Evolutionary conservation across 1,284 basidiomycete species (phyloP), one percentile per base, ranked within the genome.

Genomic region (Tilletiaria anomala): DNA sequence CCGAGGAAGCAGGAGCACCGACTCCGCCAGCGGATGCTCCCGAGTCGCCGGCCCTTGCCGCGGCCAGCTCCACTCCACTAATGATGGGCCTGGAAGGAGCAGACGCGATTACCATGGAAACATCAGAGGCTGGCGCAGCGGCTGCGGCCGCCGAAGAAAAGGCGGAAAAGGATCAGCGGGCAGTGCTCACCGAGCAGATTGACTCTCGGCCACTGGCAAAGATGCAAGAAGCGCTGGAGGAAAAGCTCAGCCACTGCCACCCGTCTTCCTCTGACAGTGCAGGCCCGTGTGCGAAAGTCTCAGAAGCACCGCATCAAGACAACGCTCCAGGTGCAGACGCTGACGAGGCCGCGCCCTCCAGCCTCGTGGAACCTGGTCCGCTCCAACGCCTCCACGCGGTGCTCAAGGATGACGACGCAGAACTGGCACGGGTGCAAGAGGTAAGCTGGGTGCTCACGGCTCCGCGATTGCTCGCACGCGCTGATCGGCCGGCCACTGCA

Each of bases 121-220:
- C 24, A n/a, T 19, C 40, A 51, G 32, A 47, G 46, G 39, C 43
- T 54, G 33, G 47, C 48, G 34, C 46, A 43, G 36, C 48, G 41
- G 35, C 21, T 22, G 21, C 21, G 5, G 35, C 18, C 6, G 33
- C 23, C 5, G 39, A 32, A n/a, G 35, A 48, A 33, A 35, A 38
- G 23, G 42, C 29, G 16, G 42, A 48, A 15, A 15, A 79, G 39
- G 38, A 32, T 26, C 38, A 40, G 32, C 53, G 52, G 15, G 43
- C 44, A 15, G 44, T 79, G 4, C 72, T 94, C 15, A 80, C 85
- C 54, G 80, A 83, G 35, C 82, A 91, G 58, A 73, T 87, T 3
- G 82, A 86, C 57, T 78, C 82, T 46, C 74, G 89, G 26, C 88
- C 88, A 2, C 67, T 94, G 29, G 85, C 84, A 11, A 86, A 82